Evolutionary conservation across 106 monocot species (phyloP), one percentile per base, ranked within the genome.

Genomic region (Platanthera zijinensis): DNA sequence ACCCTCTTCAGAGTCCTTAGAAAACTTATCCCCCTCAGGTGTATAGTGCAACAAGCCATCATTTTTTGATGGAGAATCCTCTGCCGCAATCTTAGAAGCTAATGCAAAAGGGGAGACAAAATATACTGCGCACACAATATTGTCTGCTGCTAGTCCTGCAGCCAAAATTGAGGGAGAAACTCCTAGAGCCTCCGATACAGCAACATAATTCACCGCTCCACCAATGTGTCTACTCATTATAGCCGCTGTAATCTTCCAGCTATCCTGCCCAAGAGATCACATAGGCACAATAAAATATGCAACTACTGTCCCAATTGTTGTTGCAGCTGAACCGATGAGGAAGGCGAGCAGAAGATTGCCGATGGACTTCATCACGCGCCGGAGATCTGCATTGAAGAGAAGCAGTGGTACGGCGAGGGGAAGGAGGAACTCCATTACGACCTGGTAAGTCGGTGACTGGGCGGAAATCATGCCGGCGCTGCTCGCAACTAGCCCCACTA

Each of bases 121-220:
- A 79, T 95, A 91, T 80, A 95, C 56, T 72, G 92, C 92, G 70
- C 89, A 89, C 48, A 95, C 82, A 30, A 95, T 78, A 86, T 95
- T 95, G 76, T 95, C 95, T 51, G 87, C 92, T 45, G 95, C 95
- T 63, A 95, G 52, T 48, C 95, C 95, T 30, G 95, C 87, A 50
- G 89, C 86, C 72, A 95, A 71, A 84, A 89, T 83, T 50, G 95
- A 95, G 48, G 95, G 87, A 67, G 95, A 83, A 72, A 87, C 81
- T 70, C 84, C 92, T 51, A 95, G 86, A 69, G 89, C 91, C 73
- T 95, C 89, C 48, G 91, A 89, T 71, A 95, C 89, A 54, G 89
- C 95, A 78, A 95, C 86, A 75, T 89, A 95, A 78, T 95, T 95
- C 52, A 89, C 92, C 50, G 95, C 95, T 95, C 89, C 89, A 54